Evolutionary conservation across 2,329 filamentous ascomycete species (phyloP).

Genomic region (Verticillium nonalfalfae): DNA sequence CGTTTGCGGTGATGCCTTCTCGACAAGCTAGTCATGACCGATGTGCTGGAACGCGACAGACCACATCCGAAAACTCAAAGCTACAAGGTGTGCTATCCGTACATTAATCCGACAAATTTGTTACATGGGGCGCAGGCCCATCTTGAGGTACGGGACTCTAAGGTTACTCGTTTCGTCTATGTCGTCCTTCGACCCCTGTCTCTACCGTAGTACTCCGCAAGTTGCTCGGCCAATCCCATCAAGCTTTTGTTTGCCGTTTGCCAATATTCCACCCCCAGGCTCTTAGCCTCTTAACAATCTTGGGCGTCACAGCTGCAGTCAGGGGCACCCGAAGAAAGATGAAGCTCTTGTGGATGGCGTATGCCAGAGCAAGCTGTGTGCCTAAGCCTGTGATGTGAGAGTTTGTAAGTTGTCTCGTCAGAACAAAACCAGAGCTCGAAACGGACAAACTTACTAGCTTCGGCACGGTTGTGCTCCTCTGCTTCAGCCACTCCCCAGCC

Average conservation of each 20-base stretch:
- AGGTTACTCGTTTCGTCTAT: neutral
- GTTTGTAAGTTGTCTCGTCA: neutral
- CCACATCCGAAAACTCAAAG: neutral
- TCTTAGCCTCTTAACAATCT: conserved; percentile 83
- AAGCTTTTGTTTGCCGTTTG: conserved; percentile 36
- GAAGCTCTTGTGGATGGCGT: conserved; percentile 96
- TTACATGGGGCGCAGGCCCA: neutral
- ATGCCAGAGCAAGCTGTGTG: conserved; percentile 87
- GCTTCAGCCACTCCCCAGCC: conserved; percentile 59
- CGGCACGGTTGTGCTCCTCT: conserved; percentile 51
- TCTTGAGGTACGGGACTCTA: neutral
- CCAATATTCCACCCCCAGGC: conserved; percentile 95
- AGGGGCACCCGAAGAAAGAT: conserved; percentile 94
- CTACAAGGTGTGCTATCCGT: neutral
- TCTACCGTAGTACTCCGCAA: neutral
- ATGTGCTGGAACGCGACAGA: neutral
- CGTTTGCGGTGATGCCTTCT: neutral
- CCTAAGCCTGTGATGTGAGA: conserved; percentile 41
- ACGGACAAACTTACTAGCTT: conserved; percentile 62
- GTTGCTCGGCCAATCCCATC: neutral
- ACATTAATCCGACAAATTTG: neutral
- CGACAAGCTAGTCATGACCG: neutral
- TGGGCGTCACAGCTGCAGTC: conserved; percentile 84
- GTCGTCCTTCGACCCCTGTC: neutral
- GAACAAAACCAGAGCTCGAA: neutral